phyloP scores from a whole-genome alignment of 225 moss, liverwort and hornwort genomes.

The Climacium dendroides region DNA sequence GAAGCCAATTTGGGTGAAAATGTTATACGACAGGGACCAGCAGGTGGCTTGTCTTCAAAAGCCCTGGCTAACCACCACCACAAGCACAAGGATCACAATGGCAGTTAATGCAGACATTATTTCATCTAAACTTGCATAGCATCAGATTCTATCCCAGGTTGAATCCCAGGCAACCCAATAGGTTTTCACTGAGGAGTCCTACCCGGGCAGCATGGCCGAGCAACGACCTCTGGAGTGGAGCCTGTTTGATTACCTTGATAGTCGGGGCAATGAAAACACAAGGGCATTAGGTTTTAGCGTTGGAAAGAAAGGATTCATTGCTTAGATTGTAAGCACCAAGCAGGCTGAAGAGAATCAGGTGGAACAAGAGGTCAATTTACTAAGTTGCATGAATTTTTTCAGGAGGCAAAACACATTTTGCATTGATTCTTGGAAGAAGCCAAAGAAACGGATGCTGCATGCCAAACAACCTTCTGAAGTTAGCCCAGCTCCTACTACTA shows the following conservation, averaged over 20 bases:
- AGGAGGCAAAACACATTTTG: not conserved
- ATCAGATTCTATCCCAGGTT: not conserved
- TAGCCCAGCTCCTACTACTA: slow-evolving; percentile 44
- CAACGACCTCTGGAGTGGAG: not conserved
- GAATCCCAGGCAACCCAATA: not conserved
- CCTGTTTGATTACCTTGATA: not conserved
- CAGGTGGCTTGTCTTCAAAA: not conserved
- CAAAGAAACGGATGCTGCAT: slow-evolving; percentile 60
- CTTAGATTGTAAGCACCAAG: not conserved
- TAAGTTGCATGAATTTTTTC: slow-evolving; percentile 67
- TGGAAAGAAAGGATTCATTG: not conserved
- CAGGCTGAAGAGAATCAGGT: not conserved
- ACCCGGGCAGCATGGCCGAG: not conserved
- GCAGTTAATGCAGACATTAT: not conserved
- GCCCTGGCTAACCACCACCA: not conserved
- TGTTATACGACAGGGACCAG: not conserved
- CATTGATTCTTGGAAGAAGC: slow-evolving; percentile 56
- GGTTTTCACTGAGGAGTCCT: not conserved
- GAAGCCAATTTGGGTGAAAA: not conserved
- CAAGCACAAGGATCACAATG: not conserved
- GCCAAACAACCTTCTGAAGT: slow-evolving; percentile 72
- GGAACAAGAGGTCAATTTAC: not conserved
- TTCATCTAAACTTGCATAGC: not conserved
- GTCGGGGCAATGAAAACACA: not conserved
- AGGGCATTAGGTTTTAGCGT: not conserved